Conservation (phyloP, 495 filamentous ascomycete genomes). For the Astrothelium macrocarpum region DNA sequence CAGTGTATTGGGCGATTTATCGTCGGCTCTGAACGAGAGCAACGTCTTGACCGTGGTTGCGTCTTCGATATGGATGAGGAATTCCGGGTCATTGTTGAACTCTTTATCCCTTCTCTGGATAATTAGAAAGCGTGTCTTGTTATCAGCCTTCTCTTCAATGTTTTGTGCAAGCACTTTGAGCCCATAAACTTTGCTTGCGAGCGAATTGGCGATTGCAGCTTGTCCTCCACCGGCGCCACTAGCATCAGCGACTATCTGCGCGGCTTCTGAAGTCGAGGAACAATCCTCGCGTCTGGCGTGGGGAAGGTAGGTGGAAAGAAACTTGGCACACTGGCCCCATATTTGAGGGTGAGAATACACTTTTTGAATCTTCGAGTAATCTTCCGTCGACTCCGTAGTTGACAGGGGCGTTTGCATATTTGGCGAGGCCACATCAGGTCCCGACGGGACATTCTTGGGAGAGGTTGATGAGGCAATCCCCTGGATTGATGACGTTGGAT, state of each 20-base stretch:
- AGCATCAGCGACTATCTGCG: constrained; percentile 60
- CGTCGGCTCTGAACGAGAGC: constrained; percentile 67
- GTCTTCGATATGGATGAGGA: background rate
- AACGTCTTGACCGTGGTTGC: constrained; percentile 52
- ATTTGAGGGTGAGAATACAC: constrained; percentile 86
- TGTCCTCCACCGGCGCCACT: constrained; percentile 37
- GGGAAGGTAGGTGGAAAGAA: constrained; percentile 55
- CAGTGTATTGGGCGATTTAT: constrained; percentile 14
- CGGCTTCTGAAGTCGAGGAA: constrained; percentile 74
- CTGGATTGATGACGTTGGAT: constrained; percentile 14
- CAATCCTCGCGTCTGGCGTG: constrained; percentile 71
- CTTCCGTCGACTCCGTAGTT: too few species aligned
- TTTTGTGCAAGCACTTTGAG: constrained; percentile 58
- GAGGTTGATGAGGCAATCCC: constrained; percentile 19
- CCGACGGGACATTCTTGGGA: too few species aligned
- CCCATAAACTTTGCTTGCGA: constrained; percentile 58
- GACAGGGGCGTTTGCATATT: too few species aligned
- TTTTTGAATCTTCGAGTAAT: constrained; percentile 41
- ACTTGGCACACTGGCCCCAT: constrained; percentile 82
- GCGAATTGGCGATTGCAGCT: constrained; percentile 67
- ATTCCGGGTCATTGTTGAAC: background rate
- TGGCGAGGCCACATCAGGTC: too few species aligned
- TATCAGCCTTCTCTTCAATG: constrained; percentile 74
- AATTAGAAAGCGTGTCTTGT: constrained; percentile 83
- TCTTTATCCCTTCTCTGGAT: constrained; percentile 40